These are phyloP conservation scores for Pterocarpus macrocarpus DNA, from an alignment of 306 rosid species.

Conservation along the genomic window DNA sequence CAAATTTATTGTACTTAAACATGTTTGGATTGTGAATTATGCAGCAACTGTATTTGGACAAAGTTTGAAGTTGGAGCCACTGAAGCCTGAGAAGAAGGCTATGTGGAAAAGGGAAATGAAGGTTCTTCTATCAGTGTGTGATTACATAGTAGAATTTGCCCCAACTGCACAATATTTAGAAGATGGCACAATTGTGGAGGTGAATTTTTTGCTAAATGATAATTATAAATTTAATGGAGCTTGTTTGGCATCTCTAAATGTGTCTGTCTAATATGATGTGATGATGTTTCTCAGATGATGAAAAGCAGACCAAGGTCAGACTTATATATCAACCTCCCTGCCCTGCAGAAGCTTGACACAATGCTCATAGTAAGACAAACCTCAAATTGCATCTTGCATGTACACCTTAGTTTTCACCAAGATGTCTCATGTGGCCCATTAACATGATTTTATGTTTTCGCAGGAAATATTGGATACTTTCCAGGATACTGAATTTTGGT, in stretches of 20 bases:
- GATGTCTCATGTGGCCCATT: background rate
- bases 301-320: slow-evolving; percentile 84
- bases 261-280: slow-evolving; percentile 17
- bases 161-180: slow-evolving; percentile 72
- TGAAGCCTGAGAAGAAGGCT: slow-evolving; percentile 84
- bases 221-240: background rate
- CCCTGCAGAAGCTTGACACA: slow-evolving; percentile 88
- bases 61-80: slow-evolving; percentile 84
- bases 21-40: slow-evolving; percentile 37
- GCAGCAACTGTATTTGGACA: slow-evolving; percentile 96
- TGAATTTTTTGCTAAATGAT: slow-evolving; percentile 41
- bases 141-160: slow-evolving; percentile 85
- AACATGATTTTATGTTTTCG: slow-evolving; percentile 4
- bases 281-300: slow-evolving; percentile 72
- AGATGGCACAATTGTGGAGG: slow-evolving; percentile 89
- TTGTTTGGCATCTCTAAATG: background rate
- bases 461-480: slow-evolving; percentile 91
- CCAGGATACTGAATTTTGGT: slow-evolving; percentile 86
- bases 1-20: slow-evolving; percentile 6
- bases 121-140: slow-evolving; percentile 91
- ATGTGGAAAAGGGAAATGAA: slow-evolving; percentile 98
- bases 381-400: slow-evolving; percentile 12
- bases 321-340: slow-evolving; percentile 92
- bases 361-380: slow-evolving; percentile 83
- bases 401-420: background rate